phyloP scores from a whole-genome alignment of 331 rosid genomes.

The Dryas integrifolia region DNA sequence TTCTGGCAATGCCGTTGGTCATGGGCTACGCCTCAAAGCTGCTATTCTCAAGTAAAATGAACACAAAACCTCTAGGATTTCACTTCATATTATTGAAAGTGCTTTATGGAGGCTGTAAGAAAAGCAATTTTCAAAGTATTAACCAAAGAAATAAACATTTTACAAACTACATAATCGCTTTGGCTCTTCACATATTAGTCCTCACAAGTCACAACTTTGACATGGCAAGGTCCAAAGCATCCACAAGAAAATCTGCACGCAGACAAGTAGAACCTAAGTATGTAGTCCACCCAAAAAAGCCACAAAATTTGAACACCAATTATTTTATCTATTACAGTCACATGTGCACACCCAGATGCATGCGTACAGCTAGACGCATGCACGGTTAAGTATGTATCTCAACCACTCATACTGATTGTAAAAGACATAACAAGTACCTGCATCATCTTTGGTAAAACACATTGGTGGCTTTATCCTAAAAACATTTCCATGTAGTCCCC shows the following conservation, averaged over 20 bases:
- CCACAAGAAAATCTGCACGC: slow-evolving; percentile 79
- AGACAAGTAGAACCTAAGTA: slow-evolving; percentile 4
- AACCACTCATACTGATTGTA: background rate
- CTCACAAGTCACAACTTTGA: slow-evolving; percentile 62
- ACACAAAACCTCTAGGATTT: background rate
- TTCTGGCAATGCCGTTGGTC: too few relatives aligned
- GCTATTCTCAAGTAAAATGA: background rate
- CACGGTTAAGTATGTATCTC: background rate
- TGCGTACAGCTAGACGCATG: too few relatives aligned
- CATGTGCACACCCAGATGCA: too few relatives aligned
- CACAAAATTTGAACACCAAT: background rate
- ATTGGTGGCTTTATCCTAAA: slow-evolving; percentile 81
- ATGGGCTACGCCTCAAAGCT: background rate
- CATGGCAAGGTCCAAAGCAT: slow-evolving; percentile 61
- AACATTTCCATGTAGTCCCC: slow-evolving; percentile 79
- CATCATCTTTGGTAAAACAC: slow-evolving; percentile 77
- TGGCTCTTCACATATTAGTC: slow-evolving; percentile 15
- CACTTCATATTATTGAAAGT: slow-evolving; percentile 3
- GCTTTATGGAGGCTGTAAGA: background rate
- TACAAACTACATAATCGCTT: slow-evolving; percentile 13
- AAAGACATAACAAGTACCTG: slow-evolving; percentile 39
- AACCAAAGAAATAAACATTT: too few relatives aligned
- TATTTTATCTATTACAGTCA: background rate
- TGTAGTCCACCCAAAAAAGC: background rate
- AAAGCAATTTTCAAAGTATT: too few relatives aligned